Evolutionary conservation across 1,284 basidiomycete genomes (phyloP).

Genomic region (Cutaneotrichosporon daszewskae): DNA sequence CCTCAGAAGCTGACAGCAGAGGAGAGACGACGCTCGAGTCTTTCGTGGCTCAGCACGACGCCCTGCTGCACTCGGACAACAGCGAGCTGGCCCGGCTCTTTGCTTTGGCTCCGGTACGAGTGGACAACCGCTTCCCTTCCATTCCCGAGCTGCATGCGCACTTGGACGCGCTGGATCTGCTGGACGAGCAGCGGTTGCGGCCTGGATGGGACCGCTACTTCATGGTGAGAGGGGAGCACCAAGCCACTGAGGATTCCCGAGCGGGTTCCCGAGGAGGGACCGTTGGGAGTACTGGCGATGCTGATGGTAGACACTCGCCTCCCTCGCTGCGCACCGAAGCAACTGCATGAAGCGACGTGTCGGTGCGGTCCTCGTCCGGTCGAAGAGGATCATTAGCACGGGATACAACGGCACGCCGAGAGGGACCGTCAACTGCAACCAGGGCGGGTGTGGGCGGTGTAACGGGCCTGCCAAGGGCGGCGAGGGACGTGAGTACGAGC

Average conservation of each 20-base stretch:
- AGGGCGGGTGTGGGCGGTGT: slow-evolving; percentile 75
- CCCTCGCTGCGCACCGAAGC: slow-evolving; percentile 76
- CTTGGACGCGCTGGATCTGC: slow-evolving; percentile 63
- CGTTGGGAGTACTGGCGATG: too few species aligned
- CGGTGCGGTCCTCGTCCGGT: slow-evolving; percentile 80
- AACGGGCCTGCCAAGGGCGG: slow-evolving; percentile 58
- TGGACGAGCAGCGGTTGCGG: slow-evolving; percentile 66
- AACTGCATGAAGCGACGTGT: slow-evolving; percentile 98
- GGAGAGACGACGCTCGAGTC: slow-evolving; percentile 56
- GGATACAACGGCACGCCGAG: slow-evolving; percentile 98
- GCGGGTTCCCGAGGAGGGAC: too few species aligned
- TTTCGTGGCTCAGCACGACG: slow-evolving; percentile 62
- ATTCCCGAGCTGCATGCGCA: slow-evolving; percentile 58
- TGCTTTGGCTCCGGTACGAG: slow-evolving; percentile 53
- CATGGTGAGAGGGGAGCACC: slow-evolving; percentile 66
- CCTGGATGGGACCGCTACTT: slow-evolving; percentile 94
- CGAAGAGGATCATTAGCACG: slow-evolving; percentile 80
- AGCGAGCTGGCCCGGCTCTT: slow-evolving; percentile 41
- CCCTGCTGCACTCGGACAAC: slow-evolving; percentile 44
- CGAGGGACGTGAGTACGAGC: slow-evolving; percentile 48
- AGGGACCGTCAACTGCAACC: slow-evolving; percentile 79
- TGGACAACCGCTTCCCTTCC: slow-evolving; percentile 65
- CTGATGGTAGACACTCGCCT: slow-evolving; percentile 64
- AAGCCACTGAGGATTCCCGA: too few species aligned
- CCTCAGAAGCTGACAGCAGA: slow-evolving; percentile 1